Evolutionary conservation across 805 yeast genomes (phyloP), one percentile per base, ranked within the genome.

Genomic region (Suhomyces prunicola): DNA sequence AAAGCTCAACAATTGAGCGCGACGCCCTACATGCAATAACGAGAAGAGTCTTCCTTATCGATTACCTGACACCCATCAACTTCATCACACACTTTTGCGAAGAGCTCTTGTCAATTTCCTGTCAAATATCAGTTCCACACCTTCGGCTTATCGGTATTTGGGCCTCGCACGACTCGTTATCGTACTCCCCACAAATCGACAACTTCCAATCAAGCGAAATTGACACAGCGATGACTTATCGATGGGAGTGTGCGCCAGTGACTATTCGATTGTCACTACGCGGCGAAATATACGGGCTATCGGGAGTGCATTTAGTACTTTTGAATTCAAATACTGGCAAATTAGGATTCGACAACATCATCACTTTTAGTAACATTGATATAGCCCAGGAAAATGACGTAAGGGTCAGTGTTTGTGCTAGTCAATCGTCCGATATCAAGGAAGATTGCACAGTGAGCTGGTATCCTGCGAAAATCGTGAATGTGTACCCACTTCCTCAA

Each of bases 231-330:
- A 39, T 39, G 42, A 13, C 42, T 39, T 39, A 39, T 24, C 47
- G 48, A 45, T 65, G 68, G 69, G 42, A 52, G 24, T 59, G 56
- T 42, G 27, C 54, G 1, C 67, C 71, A 1, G 59, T 67, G 6
- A 51, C 66, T 9, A 48, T 68, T 2, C 54, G 70, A 29, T 52
- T 63, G n/a, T 47, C 61, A n/a, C 53, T 52, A 17, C 54, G 55
- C 2, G 53, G 52, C 8, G 62, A 59, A 2, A 48, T 50, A 3
- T 53, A 58, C 41, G 66, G 63, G 5, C 17, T 50, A 41, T 66
- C 71, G 2, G 72, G 72, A 8, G 55, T 65, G 4, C 58, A 57
- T 41, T 31, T 66, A 12, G 56, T 57, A 6, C 47, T 44, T 12
- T 31, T 22, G n/a, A 47, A 24, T 29, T 31, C 41, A 7, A 19